Percentiles rank a stretch among this genome's conserved stretches.
These are phyloP conservation scores for Astrephomene gubernaculifera DNA, from an alignment of 139 green algal species.

Conservation along the genomic window DNA sequence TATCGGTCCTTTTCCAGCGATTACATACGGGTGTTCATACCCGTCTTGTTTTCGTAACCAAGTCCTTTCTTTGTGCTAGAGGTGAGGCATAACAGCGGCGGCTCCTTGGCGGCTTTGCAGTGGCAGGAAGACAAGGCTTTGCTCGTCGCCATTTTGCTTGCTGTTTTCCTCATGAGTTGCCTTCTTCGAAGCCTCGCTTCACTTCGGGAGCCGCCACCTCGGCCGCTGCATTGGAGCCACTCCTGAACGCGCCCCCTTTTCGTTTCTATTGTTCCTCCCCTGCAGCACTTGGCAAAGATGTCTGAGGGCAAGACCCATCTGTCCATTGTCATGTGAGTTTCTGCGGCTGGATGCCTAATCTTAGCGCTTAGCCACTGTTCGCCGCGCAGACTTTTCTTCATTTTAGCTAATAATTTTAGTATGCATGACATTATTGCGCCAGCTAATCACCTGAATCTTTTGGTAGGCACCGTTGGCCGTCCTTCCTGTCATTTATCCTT, in stretches of 20 bases:
- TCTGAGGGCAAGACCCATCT: constrained; percentile 76
- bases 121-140: neutral
- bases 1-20: neutral
- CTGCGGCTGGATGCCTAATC: constrained; percentile 59
- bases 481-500: too few species aligned
- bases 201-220: too few species aligned
- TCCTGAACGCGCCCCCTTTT: neutral
- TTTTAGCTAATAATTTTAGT: too few species aligned
- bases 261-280: neutral
- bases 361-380: too few species aligned
- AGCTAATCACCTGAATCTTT: too few species aligned
- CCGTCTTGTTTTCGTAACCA: neutral
- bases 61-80: neutral
- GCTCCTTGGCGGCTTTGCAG: constrained; percentile 1
- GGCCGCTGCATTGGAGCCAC: too few species aligned
- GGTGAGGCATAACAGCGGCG: neutral
- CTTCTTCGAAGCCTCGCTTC: too few species aligned
- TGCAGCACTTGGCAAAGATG: constrained; percentile 34
- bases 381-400: too few species aligned
- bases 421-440: too few species aligned
- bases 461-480: too few species aligned
- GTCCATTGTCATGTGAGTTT: constrained; percentile 78
- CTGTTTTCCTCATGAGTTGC: too few species aligned
- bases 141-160: neutral
- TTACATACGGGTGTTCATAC: neutral